Conservation (phyloP, 208 protist species). For the Wallacemonas collosoma region DNA sequence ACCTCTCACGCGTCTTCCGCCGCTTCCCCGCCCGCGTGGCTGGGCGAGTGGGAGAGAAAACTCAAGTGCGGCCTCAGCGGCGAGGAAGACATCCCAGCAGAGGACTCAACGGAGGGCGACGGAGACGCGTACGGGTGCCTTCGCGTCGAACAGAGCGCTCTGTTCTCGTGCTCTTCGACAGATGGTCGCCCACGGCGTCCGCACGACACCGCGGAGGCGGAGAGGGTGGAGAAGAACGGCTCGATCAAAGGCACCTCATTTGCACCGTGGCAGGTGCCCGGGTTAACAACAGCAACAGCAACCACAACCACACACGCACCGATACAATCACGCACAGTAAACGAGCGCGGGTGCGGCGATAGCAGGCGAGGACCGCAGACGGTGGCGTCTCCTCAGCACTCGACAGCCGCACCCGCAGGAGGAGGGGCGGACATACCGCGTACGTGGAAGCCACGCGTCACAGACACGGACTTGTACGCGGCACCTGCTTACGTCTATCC, state of each 20-base stretch:
- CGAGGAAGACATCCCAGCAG: not conserved
- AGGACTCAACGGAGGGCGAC: not conserved
- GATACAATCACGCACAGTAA: not conserved
- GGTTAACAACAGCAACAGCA: not conserved
- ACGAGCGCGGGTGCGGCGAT: no score
- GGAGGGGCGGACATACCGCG: not conserved
- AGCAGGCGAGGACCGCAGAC: no score
- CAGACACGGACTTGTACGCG: not conserved
- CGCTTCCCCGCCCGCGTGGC: not conserved
- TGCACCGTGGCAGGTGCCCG: constrained; percentile 13
- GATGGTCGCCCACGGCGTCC: no score
- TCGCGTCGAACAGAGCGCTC: not conserved
- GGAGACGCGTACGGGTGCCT: not conserved
- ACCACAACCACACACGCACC: not conserved
- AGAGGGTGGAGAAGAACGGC: no score
- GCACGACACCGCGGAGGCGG: no score
- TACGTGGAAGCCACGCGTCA: not conserved
- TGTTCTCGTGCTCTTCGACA: not conserved
- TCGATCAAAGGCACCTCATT: not conserved
- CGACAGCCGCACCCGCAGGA: not conserved
- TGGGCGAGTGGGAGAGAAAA: constrained; percentile 8
- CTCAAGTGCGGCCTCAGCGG: not conserved
- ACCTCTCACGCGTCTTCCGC: not conserved
- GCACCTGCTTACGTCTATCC: not conserved
- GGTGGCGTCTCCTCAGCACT: no score